Conservation (phyloP, 1,284 basidiomycete genomes). For the Pyrrhoderma lamaoense region DNA sequence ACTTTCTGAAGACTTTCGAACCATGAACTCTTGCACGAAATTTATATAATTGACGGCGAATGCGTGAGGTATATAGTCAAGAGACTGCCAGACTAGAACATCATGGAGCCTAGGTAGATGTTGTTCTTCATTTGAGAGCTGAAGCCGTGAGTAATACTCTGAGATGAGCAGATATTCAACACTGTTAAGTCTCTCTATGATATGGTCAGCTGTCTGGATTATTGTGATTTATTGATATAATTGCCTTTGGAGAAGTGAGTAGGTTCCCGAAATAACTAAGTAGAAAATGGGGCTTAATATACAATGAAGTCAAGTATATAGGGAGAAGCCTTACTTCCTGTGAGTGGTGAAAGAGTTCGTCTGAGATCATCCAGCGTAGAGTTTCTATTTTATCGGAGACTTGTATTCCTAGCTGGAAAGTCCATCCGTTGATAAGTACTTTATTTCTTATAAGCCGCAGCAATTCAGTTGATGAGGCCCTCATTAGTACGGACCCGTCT, state of each 20-base stretch:
- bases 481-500: slow-evolving; percentile 11
- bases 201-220: too few relatives aligned
- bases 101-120: not conserved
- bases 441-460: slow-evolving; percentile 7
- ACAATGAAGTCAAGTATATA: not conserved
- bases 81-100: slow-evolving; percentile 5
- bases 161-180: not conserved
- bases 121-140: not conserved
- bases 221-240: too few relatives aligned
- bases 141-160: not conserved
- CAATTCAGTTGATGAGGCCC: slow-evolving; percentile 8
- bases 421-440: slow-evolving; percentile 8
- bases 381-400: not conserved
- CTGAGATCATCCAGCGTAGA: slow-evolving; percentile 1
- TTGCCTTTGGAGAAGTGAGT: not conserved
- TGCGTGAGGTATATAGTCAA: slow-evolving; percentile 7
- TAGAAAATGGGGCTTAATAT: not conserved
- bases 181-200: too few relatives aligned
- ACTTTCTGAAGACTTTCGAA: not conserved
- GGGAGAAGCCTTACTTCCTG: slow-evolving; percentile 1
- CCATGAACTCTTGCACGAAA: not conserved
- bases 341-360: slow-evolving; percentile 3
- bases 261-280: not conserved
- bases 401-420: slow-evolving; percentile 1
- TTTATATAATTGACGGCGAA: not conserved